These are phyloP conservation scores for Nicotiana attenuata DNA, from an alignment of 257 asterid species.

Conservation along the genomic window DNA sequence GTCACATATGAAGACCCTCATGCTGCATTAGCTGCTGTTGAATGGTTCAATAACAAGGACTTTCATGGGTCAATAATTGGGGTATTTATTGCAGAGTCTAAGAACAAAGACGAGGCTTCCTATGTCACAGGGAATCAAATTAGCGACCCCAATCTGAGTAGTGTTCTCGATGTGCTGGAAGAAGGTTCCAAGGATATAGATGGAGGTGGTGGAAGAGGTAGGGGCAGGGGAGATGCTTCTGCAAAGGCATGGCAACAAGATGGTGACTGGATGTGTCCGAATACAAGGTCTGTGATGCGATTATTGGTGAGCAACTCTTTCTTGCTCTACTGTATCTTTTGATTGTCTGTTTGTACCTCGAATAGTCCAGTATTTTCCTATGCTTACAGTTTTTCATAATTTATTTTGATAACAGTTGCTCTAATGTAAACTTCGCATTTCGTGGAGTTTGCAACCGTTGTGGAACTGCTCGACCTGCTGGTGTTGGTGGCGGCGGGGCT, in stretches of 20 bases:
- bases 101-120: slow-evolving; percentile 59
- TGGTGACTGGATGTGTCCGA: slow-evolving; percentile 92
- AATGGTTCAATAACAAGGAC: slow-evolving; percentile 95
- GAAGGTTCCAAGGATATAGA: slow-evolving; percentile 48
- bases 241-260: slow-evolving; percentile 96
- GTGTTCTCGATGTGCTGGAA: slow-evolving; percentile 44
- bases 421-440: slow-evolving; percentile 96
- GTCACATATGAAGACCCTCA: slow-evolving; percentile 98
- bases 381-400: slow-evolving; percentile 22
- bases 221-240: slow-evolving; percentile 74
- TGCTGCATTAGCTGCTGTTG: slow-evolving; percentile 98
- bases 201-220: slow-evolving; percentile 75
- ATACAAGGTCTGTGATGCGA: slow-evolving; percentile 99
- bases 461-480: slow-evolving; percentile 96
- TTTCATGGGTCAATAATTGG: slow-evolving; percentile 84
- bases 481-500: slow-evolving; percentile 68
- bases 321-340: slow-evolving; percentile 37
- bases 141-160: slow-evolving; percentile 31
- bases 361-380: background rate
- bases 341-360: slow-evolving; percentile 8
- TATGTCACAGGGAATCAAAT: slow-evolving; percentile 24
- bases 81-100: slow-evolving; percentile 86
- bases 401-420: slow-evolving; percentile 62
- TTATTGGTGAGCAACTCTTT: slow-evolving; percentile 95
- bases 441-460: slow-evolving; percentile 99